phyloP scores from a whole-genome alignment of 768 basidiomycete genomes.

The Leccinum boreale region DNA sequence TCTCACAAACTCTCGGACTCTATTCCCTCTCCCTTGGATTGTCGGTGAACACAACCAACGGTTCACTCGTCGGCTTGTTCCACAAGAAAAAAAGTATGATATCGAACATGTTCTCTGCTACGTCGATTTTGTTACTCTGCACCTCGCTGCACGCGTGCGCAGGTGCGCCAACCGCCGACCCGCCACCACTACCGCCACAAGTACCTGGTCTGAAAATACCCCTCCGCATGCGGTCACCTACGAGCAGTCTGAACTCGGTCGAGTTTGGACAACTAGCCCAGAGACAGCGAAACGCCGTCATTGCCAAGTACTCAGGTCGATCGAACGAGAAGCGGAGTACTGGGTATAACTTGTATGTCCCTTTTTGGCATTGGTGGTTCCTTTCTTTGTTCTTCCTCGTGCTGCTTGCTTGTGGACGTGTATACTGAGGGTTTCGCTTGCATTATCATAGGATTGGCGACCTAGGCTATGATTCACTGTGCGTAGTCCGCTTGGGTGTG shows the following conservation, averaged over 20 bases:
- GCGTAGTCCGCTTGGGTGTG: constrained; percentile 8
- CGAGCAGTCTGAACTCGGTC: not conserved
- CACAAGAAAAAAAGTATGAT: constrained; percentile 11
- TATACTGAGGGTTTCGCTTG: not conserved
- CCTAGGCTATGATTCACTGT: constrained; percentile 67
- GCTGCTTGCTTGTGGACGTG: not conserved
- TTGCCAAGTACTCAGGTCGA: constrained; percentile 45
- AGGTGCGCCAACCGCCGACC: constrained; percentile 13
- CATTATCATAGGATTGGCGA: constrained; percentile 62
- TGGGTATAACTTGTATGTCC: constrained; percentile 52
- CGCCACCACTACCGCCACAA: not conserved
- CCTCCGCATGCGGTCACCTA: constrained; percentile 16
- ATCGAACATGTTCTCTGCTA: constrained; percentile 7
- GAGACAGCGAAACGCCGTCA: constrained; percentile 39
- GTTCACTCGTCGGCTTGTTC: not conserved
- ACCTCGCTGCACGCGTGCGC: constrained; percentile 4
- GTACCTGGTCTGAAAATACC: constrained; percentile 20
- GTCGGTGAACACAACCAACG: not conserved
- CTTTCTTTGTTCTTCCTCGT: not conserved
- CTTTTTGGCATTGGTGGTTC: not conserved
- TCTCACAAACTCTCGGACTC: not conserved
- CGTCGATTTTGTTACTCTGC: constrained; percentile 12
- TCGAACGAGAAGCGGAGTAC: constrained; percentile 37
- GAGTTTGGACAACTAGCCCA: constrained; percentile 35
- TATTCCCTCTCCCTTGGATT: not conserved